phyloP scores from a whole-genome alignment of 257 asterid species.

The Coffea eugenioides region DNA sequence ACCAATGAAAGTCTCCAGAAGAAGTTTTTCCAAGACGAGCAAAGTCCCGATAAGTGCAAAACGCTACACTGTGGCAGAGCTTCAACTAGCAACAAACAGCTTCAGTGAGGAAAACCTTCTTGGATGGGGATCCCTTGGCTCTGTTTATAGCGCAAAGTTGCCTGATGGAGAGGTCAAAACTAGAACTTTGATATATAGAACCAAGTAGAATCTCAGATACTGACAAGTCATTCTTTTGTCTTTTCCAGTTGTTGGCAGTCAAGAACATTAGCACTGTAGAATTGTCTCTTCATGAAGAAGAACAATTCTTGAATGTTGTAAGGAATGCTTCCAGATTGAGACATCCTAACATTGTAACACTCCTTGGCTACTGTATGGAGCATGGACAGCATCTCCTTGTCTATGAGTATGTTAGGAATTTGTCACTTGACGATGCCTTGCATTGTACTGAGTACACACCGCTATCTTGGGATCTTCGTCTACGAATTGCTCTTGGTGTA shows the following conservation, averaged over 20 bases:
- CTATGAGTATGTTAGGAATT: conserved; percentile 62
- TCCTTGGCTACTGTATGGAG: conserved; percentile 79
- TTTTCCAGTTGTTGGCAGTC: conserved; percentile 66
- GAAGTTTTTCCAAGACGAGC: conserved; percentile 45
- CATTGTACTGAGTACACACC: conserved; percentile 51
- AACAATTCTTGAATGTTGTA: conserved; percentile 69
- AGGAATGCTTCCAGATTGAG: conserved; percentile 60
- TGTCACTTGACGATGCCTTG: conserved; percentile 71
- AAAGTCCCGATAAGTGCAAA: conserved; percentile 50
- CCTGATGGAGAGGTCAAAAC: conserved; percentile 71
- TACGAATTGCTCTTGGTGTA: conserved; percentile 66
- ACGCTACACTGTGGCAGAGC: conserved; percentile 63
- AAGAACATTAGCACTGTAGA: conserved; percentile 63
- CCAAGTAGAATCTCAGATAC: not conserved
- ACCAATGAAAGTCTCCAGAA: conserved; percentile 46
- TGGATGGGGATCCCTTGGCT: conserved; percentile 91
- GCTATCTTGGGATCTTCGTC: conserved; percentile 65
- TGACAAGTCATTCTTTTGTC: conserved; percentile 10
- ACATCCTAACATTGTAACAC: conserved; percentile 84
- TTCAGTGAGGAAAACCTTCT: conserved; percentile 64
- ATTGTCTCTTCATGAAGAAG: conserved; percentile 73
- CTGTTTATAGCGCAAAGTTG: conserved; percentile 79
- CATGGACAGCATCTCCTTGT: conserved; percentile 70
- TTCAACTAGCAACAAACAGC: conserved; percentile 78
- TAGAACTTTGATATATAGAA: not conserved